Evolutionary conservation across 129 eudicot species (phyloP).

Genomic region (Kitagawia praeruptora): DNA sequence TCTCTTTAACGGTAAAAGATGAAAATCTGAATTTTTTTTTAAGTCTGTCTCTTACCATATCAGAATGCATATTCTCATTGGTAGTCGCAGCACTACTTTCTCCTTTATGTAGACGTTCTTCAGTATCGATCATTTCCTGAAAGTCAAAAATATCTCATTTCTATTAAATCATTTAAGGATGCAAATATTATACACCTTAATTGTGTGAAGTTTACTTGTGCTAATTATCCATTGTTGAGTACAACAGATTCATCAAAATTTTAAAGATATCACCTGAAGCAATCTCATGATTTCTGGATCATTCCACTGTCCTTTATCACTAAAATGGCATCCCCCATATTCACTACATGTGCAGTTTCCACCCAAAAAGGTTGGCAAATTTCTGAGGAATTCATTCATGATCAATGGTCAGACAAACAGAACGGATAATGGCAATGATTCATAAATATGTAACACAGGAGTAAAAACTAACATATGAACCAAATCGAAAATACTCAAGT

Average conservation of each 20-base stretch:
- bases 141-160: background rate
- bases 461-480: background rate
- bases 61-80: background rate
- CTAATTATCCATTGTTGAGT: background rate
- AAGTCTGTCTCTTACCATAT: background rate
- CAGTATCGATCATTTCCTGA: constrained; percentile 22
- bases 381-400: constrained; percentile 18
- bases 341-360: constrained; percentile 50
- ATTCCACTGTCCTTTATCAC: constrained; percentile 67
- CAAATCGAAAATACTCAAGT: background rate
- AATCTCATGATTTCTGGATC: constrained; percentile 27
- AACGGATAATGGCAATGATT: background rate
- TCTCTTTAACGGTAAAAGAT: background rate
- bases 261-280: constrained; percentile 30
- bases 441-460: background rate
- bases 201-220: background rate
- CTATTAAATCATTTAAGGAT: background rate
- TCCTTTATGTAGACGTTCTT: constrained; percentile 13
- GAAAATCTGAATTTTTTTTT: background rate
- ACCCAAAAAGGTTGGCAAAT: constrained; percentile 52
- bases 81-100: background rate
- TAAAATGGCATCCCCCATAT: constrained; percentile 40
- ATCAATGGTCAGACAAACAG: background rate
- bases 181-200: background rate
- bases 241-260: background rate